A percentile compares a stretch with the other conserved stretches of the same genome.
These are phyloP conservation scores for Zymoseptoria crescenta DNA, from an alignment of 2,329 filamentous ascomycete species.

Conservation along the genomic window DNA sequence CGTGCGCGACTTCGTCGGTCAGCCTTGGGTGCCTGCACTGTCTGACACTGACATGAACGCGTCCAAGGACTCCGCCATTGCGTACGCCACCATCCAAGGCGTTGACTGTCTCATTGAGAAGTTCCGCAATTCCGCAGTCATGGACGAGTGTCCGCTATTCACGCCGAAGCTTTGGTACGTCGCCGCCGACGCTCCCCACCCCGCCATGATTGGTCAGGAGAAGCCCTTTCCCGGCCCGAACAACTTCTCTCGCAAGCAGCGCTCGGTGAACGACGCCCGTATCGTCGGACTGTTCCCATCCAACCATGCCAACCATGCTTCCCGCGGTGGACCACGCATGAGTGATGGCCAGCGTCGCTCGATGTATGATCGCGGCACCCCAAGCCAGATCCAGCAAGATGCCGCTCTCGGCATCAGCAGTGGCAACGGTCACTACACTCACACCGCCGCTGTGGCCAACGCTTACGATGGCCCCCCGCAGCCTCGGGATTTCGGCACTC, in stretches of 20 bases:
- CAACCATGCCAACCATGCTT: too few species aligned
- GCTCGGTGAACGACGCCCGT: conserved; percentile 79
- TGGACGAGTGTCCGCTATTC: conserved; percentile 75
- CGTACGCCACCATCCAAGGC: conserved; percentile 96
- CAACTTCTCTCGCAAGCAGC: conserved; percentile 79
- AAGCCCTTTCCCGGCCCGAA: conserved; percentile 70
- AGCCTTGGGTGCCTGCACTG: conserved; percentile 56
- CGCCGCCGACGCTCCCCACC: conserved; percentile 27
- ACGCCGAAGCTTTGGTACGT: conserved; percentile 71
- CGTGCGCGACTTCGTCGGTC: conserved; percentile 47
- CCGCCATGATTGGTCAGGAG: conserved; percentile 58
- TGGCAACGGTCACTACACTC: neutral
- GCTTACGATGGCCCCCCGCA: neutral
- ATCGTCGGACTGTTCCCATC: conserved; percentile 74
- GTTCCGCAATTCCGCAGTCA: conserved; percentile 93
- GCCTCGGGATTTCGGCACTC: neutral
- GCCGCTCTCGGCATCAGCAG: neutral
- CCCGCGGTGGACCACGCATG: conserved; percentile 64
- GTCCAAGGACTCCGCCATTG: conserved; percentile 58
- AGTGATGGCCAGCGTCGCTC: conserved; percentile 42
- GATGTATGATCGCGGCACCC: conserved; percentile 74
- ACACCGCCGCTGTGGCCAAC: neutral
- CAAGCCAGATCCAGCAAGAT: conserved; percentile 28
- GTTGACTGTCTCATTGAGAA: conserved; percentile 86
- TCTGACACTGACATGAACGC: conserved; percentile 54